phyloP scores from a whole-genome alignment of 768 basidiomycete genomes.

The Myochromella boudieri region DNA sequence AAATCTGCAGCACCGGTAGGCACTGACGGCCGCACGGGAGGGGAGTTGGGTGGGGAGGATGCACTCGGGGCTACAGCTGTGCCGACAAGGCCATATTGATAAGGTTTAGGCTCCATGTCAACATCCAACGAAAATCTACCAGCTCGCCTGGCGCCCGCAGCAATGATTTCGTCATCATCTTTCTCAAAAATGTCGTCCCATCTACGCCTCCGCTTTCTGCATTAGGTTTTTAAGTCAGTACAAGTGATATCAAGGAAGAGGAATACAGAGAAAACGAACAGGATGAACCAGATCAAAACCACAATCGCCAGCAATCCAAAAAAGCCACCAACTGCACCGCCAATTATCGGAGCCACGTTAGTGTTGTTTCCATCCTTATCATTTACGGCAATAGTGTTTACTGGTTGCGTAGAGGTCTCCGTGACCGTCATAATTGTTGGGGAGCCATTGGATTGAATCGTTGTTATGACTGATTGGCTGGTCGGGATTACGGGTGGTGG shows the following conservation, averaged over 20 bases:
- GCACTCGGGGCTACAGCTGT: conserved; percentile 33
- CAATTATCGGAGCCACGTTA: conserved; percentile 47
- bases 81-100: conserved; percentile 64
- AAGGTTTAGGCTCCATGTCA: conserved; percentile 50
- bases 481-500: conserved; percentile 31
- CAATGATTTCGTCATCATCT: conserved; percentile 31
- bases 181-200: conserved; percentile 57
- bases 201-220: conserved; percentile 42
- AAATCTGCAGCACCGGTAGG: conserved; percentile 10
- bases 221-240: conserved; percentile 9
- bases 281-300: conserved; percentile 46
- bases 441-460: conserved; percentile 41
- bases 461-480: conserved; percentile 26
- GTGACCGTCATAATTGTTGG: conserved; percentile 36
- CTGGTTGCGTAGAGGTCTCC: conserved; percentile 33
- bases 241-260: conserved; percentile 3
- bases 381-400: conserved; percentile 26
- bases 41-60: conserved; percentile 35
- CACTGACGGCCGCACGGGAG: conserved; percentile 24
- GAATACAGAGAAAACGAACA: conserved; percentile 34
- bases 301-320: conserved; percentile 48
- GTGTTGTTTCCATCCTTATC: conserved; percentile 13
- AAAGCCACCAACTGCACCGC: conserved; percentile 55
- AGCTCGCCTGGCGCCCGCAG: conserved; percentile 21
- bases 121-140: conserved; percentile 29